phyloP scores from a whole-genome alignment of 768 basidiomycete species.

The Mrakia blollopis region DNA sequence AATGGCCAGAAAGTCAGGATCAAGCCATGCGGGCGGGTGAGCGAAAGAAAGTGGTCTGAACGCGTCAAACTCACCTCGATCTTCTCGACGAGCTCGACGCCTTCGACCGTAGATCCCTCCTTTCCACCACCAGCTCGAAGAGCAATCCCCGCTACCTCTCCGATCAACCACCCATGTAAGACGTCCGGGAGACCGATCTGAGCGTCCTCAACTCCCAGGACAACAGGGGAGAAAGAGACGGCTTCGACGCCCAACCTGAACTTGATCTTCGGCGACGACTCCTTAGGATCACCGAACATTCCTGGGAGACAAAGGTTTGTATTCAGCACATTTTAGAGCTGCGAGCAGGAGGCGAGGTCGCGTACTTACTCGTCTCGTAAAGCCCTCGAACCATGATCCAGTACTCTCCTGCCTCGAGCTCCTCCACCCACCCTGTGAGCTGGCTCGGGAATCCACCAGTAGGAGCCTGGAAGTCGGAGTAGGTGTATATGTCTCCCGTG shows the following conservation, averaged over 20 bases:
- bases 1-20: neutral
- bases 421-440: slow-evolving; percentile 52
- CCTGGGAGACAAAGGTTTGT: slow-evolving; percentile 23
- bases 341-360: slow-evolving; percentile 39
- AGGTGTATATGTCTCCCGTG: slow-evolving; percentile 77
- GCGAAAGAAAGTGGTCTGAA: neutral
- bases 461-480: slow-evolving; percentile 46
- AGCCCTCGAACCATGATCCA: slow-evolving; percentile 71
- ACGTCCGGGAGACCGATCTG: slow-evolving; percentile 52
- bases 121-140: slow-evolving; percentile 51
- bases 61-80: slow-evolving; percentile 9
- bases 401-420: slow-evolving; percentile 57
- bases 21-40: too few species aligned
- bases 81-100: neutral
- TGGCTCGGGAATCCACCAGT: slow-evolving; percentile 49
- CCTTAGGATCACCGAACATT: slow-evolving; percentile 30
- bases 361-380: slow-evolving; percentile 71
- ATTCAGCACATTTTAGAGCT: slow-evolving; percentile 50
- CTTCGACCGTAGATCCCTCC: neutral
- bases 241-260: slow-evolving; percentile 54
- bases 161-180: slow-evolving; percentile 66
- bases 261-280: slow-evolving; percentile 54
- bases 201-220: neutral
- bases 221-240: slow-evolving; percentile 36
- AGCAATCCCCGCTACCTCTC: slow-evolving; percentile 62